Base-by-base conservation (phyloP, 495 filamentous ascomycete species). In the Aspergillus steynii region DNA sequence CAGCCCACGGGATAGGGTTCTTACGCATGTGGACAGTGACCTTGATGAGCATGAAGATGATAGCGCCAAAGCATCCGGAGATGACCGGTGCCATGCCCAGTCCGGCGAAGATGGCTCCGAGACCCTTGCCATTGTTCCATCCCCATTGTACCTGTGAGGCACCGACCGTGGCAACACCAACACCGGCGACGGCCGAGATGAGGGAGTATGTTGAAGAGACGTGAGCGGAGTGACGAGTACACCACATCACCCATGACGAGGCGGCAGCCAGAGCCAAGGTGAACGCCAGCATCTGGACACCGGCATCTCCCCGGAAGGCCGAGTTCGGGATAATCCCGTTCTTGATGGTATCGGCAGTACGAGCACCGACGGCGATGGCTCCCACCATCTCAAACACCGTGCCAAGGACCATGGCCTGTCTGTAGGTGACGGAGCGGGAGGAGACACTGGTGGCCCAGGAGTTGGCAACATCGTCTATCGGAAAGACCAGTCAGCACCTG, bases 391-490 rank as follows among this genome's bases (percentile, higher is more conserved):
- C 90, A 75, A 89, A 86, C 56, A 89, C 72, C 48, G 84, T 82
- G 10, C 80, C 86, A 47, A 88, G 73, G n/a, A 85, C 58, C 87
- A 90, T 90, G 54, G 88, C 88, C 76, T 88, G 86, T 49, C 80
- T 56, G 63, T 86, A 81, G n/a, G 85, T 83, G 63, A 90, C 69
- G 50, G 88, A 90, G 28, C 86, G 77, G 5, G 88, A 89, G 20
- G 86, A 86, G 53, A 90, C 87, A 63, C 82, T 86, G 58, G 88
- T 90, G 4, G 88, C 88, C 80, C 84, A 90, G 28, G 87, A 82
- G 77, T 92, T 92, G 63, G 89, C 89, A 32, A 91, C 89, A 88
- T 92, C 89, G 74, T 91, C 75, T 81, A 46, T 20, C 42, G 26
- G 9, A 47, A 5, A 26, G 20, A 28, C 37, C 37, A 15, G 34